A percentile compares a stretch with the other conserved stretches of the same genome.
Evolutionary conservation across 2,329 filamentous ascomycete species (phyloP).

Genomic region (Elsinoe arachidis): DNA sequence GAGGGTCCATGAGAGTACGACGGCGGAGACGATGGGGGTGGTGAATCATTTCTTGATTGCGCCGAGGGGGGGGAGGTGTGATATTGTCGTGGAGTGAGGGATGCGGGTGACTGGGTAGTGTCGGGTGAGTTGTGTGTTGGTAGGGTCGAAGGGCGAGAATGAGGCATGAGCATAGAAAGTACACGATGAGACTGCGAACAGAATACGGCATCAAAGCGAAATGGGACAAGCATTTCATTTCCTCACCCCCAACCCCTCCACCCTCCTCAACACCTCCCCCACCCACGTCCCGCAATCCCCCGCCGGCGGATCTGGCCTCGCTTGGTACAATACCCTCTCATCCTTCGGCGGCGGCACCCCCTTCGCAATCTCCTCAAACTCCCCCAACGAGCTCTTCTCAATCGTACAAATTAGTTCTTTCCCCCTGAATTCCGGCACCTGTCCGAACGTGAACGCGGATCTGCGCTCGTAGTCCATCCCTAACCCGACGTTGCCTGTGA

Average conservation of each 20-base stretch:
- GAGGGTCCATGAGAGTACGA: constrained; percentile 19
- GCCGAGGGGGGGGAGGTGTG: constrained; percentile 23
- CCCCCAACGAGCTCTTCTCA: not conserved
- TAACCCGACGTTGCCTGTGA: not conserved
- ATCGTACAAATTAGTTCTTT: not conserved
- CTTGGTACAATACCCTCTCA: not conserved
- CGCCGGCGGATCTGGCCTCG: not conserved
- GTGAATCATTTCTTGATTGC: constrained; percentile 28
- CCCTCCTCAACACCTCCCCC: not conserved
- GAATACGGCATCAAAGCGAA: too few relatives aligned
- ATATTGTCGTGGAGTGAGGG: constrained; percentile 19
- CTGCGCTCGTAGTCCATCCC: not conserved
- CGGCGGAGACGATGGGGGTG: constrained; percentile 23
- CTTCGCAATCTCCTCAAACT: not conserved
- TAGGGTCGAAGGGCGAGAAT: too few relatives aligned
- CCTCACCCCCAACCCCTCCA: not conserved
- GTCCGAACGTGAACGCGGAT: not conserved
- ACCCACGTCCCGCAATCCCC: not conserved
- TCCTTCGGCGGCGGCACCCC: not conserved
- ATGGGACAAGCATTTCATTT: not conserved
- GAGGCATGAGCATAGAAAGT: too few relatives aligned
- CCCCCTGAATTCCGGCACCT: not conserved
- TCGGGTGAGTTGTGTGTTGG: not conserved
- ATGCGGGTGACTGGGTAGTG: not conserved
- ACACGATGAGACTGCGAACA: too few relatives aligned